These are phyloP conservation scores for Eragrostis tef DNA, from an alignment of 202 grass and related monocot genomes.

Conservation along the genomic window DNA sequence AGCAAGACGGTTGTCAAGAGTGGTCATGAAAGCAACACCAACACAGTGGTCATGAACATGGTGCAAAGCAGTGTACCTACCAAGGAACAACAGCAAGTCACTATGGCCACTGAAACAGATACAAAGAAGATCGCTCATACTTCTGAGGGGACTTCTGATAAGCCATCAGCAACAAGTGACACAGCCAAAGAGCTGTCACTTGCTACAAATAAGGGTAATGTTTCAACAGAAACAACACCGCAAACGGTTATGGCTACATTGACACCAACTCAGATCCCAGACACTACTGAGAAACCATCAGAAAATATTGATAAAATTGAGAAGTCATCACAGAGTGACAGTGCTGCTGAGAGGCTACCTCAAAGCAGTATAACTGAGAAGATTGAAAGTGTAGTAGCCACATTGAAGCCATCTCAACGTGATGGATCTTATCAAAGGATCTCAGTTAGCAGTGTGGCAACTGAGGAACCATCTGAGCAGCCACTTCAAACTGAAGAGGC, in stretches of 20 bases:
- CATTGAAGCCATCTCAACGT: slow-evolving; percentile 36
- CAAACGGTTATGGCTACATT: slow-evolving; percentile 12
- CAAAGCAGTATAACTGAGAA: slow-evolving; percentile 27
- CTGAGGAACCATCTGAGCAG: slow-evolving; percentile 39
- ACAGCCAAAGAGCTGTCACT: not conserved
- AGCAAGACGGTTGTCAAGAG: slow-evolving; percentile 36
- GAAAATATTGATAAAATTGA: slow-evolving; percentile 36
- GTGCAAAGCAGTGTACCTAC: slow-evolving; percentile 31
- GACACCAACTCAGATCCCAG: slow-evolving; percentile 20
- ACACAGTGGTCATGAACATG: not conserved
- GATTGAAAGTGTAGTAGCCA: slow-evolving; percentile 5
- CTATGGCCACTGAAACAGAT: slow-evolving; percentile 38
- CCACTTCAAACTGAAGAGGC: slow-evolving; percentile 44
- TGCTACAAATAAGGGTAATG: slow-evolving; percentile 17
- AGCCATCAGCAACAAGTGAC: slow-evolving; percentile 11
- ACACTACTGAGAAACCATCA: slow-evolving; percentile 19
- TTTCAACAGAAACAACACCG: slow-evolving; percentile 27
- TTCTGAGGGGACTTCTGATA: slow-evolving; percentile 30
- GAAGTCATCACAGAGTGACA: slow-evolving; percentile 31
- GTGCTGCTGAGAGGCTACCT: slow-evolving; percentile 33
- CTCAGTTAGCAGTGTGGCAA: slow-evolving; percentile 1
- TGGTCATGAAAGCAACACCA: not conserved
- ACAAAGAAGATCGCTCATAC: slow-evolving; percentile 35
- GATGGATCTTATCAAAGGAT: slow-evolving; percentile 19
- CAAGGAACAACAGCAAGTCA: slow-evolving; percentile 38